Evolutionary conservation across 768 basidiomycete species (phyloP).

Genomic region (Pseudohyphozyma bogoriensis): DNA sequence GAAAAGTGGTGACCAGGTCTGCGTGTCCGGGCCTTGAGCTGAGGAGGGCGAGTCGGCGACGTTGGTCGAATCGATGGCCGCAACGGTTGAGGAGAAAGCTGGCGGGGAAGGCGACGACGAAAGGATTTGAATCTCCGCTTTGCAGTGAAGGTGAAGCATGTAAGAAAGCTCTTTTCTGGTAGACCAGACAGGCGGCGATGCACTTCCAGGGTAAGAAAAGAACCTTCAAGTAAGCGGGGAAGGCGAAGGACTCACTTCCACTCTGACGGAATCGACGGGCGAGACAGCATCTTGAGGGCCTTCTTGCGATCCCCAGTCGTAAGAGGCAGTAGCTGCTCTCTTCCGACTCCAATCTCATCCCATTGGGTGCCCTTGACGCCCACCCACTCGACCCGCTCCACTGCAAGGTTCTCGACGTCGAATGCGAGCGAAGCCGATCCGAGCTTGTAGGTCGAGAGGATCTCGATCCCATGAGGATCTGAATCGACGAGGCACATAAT

Average conservation of each 20-base stretch:
- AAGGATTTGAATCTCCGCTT: constrained; percentile 75
- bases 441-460: constrained; percentile 73
- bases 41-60: too few relatives aligned
- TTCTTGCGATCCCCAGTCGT: constrained; percentile 64
- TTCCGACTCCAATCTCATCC: constrained; percentile 51
- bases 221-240: neutral
- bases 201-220: neutral
- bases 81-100: too few relatives aligned
- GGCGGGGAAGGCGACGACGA: neutral
- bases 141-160: constrained; percentile 70
- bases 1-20: too few relatives aligned
- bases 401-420: constrained; percentile 59
- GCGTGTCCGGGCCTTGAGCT: too few relatives aligned
- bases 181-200: neutral
- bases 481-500: constrained; percentile 74
- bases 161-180: constrained; percentile 65
- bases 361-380: constrained; percentile 49
- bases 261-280: constrained; percentile 46
- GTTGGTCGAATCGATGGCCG: too few relatives aligned
- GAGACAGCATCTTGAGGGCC: constrained; percentile 55
- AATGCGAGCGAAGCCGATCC: constrained; percentile 64
- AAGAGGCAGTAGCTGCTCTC: constrained; percentile 58
- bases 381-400: constrained; percentile 63
- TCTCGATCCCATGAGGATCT: constrained; percentile 86
- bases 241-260: constrained; percentile 52